phyloP scores from a whole-genome alignment of 257 asterid species.

The Scutellaria barbata region DNA sequence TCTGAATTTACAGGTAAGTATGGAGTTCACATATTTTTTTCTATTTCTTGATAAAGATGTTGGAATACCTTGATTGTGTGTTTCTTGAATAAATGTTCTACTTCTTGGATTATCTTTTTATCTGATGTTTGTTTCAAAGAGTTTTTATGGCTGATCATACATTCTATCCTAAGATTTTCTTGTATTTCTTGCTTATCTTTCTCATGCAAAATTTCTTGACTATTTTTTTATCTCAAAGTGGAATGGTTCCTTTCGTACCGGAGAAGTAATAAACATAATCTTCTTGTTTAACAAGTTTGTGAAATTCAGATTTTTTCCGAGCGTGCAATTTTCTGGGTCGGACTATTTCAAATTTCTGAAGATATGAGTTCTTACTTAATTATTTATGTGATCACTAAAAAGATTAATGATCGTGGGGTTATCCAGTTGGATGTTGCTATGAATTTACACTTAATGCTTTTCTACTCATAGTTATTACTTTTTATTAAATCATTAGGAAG shows the following conservation, averaged over 20 bases:
- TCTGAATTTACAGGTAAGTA: conserved; percentile 45
- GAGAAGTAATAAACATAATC: background rate
- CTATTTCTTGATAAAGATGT: background rate
- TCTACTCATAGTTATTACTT: background rate
- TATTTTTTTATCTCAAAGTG: too few relatives aligned
- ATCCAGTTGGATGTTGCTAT: background rate
- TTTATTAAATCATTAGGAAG: background rate
- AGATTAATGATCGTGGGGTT: background rate
- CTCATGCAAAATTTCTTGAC: background rate
- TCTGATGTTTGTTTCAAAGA: background rate
- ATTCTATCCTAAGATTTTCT: background rate
- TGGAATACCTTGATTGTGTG: background rate
- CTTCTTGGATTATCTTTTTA: background rate
- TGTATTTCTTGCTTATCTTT: background rate
- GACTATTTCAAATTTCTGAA: background rate
- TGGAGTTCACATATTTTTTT: background rate
- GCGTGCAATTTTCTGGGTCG: conserved; percentile 6
- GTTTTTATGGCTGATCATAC: background rate
- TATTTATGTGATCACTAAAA: conserved; percentile 8
- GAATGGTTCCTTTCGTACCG: background rate
- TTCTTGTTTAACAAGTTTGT: background rate
- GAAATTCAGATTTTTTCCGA: background rate
- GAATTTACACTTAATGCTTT: too few relatives aligned
- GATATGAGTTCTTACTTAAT: background rate
- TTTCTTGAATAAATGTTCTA: background rate